Evolutionary conservation across 2,329 filamentous ascomycete genomes (phyloP).

Genomic region (Penicillium sp.): DNA sequence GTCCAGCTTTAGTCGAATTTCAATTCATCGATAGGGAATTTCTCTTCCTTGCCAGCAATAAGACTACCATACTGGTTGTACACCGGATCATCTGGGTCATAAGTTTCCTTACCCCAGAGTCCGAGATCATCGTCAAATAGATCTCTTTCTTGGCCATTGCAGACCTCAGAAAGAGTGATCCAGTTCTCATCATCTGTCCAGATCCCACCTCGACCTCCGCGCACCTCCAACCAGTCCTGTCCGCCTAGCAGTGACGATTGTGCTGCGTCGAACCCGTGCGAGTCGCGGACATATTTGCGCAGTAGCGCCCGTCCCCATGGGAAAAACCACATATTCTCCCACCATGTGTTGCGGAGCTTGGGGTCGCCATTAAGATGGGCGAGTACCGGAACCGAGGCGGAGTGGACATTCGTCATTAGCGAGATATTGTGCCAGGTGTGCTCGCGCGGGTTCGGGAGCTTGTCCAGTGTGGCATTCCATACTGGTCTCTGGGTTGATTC

Average conservation of each 20-base stretch:
- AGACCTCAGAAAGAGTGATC: conserved; percentile 51
- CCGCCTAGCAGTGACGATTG: conserved; percentile 48
- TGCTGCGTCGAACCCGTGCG: conserved; percentile 43
- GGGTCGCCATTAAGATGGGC: conserved; percentile 42
- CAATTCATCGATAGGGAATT: background rate
- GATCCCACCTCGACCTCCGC: conserved; percentile 53
- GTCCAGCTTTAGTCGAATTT: background rate
- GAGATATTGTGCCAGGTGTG: conserved; percentile 45
- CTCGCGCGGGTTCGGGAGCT: conserved; percentile 40
- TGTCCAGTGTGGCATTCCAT: conserved; percentile 43
- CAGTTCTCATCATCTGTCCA: conserved; percentile 54
- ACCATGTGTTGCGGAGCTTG: conserved; percentile 36
- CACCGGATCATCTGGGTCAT: conserved; percentile 31
- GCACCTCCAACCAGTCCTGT: conserved; percentile 49
- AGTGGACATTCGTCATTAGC: conserved; percentile 50
- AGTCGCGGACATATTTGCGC: conserved; percentile 48
- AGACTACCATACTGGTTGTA: conserved; percentile 42
- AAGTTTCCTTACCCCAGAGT: conserved; percentile 38
- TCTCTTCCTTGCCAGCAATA: conserved; percentile 34
- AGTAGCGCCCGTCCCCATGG: conserved; percentile 50
- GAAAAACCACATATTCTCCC: conserved; percentile 51
- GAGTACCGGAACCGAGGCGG: conserved; percentile 47
- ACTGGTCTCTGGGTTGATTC: conserved; percentile 30
- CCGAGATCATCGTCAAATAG: conserved; percentile 51
- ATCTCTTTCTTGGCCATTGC: conserved; percentile 43